phyloP scores from a whole-genome alignment of 805 yeast species.

The Candida lessepsii region DNA sequence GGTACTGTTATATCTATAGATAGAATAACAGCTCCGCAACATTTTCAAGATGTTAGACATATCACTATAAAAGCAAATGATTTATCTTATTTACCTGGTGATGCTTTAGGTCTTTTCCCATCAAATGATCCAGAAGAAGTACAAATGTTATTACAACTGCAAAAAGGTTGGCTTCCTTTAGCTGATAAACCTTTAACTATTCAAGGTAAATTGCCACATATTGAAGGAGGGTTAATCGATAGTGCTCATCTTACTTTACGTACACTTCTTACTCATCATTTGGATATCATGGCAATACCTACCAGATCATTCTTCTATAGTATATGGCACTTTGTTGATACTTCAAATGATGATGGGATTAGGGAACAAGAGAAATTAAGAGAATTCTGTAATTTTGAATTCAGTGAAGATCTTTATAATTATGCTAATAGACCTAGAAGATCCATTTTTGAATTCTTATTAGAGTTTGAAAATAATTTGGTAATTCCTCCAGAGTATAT shows the following conservation, averaged over 20 bases:
- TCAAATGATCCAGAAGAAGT: constrained; percentile 65
- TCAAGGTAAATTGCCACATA: constrained; percentile 31
- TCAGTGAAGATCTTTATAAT: constrained; percentile 78
- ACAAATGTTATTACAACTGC: constrained; percentile 59
- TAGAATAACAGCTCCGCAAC: constrained; percentile 66
- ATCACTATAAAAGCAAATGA: constrained; percentile 41
- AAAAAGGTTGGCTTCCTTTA: constrained; percentile 63
- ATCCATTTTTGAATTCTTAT: constrained; percentile 76
- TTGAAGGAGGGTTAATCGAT: constrained; percentile 62
- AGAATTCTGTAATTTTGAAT: constrained; percentile 72
- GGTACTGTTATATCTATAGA: constrained; percentile 53
- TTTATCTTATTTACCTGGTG: constrained; percentile 67
- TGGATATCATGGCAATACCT: constrained; percentile 83
- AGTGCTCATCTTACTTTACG: constrained; percentile 59
- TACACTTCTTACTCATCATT: constrained; percentile 69
- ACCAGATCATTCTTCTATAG: constrained; percentile 75
- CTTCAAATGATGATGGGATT: constrained; percentile 52
- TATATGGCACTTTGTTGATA: constrained; percentile 63
- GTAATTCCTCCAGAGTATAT: constrained; percentile 72
- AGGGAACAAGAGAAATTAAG: constrained; percentile 72
- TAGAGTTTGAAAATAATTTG: constrained; percentile 73
- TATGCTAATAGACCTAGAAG: constrained; percentile 94
- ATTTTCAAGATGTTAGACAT: constrained; percentile 88
- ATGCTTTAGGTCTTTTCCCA: constrained; percentile 76
- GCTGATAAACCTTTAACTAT: constrained; percentile 61